These are phyloP conservation scores for Paramecium biaurelia DNA, from an alignment of 73 alveolate genomes.

Conservation along the genomic window DNA sequence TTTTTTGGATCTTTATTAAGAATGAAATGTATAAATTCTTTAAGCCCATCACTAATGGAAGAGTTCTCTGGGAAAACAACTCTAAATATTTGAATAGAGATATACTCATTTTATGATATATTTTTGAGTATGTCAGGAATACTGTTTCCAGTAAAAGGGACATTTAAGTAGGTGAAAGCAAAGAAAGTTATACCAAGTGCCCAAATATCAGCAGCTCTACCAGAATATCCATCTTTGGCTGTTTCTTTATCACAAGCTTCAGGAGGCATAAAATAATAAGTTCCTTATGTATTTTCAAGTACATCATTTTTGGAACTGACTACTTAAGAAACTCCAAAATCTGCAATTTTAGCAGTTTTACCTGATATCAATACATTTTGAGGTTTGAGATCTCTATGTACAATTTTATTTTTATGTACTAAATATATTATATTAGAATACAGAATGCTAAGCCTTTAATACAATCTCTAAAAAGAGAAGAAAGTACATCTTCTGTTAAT, in stretches of 20 bases:
- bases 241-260: slow-evolving; percentile 85
- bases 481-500: slow-evolving; percentile 69
- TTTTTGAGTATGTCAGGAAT: slow-evolving; percentile 80
- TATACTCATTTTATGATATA: slow-evolving; percentile 62
- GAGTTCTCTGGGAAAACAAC: slow-evolving; percentile 67
- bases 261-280: slow-evolving; percentile 96
- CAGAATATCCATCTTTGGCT: slow-evolving; percentile 77
- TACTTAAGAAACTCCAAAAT: slow-evolving; percentile 85
- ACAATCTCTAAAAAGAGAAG: slow-evolving; percentile 74
- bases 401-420: slow-evolving; percentile 89
- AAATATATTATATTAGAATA: not conserved
- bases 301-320: slow-evolving; percentile 73
- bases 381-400: slow-evolving; percentile 97
- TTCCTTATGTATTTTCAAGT: slow-evolving; percentile 86
- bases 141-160: slow-evolving; percentile 86
- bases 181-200: slow-evolving; percentile 93
- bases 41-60: slow-evolving; percentile 74
- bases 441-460: slow-evolving; percentile 77
- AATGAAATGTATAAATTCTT: slow-evolving; percentile 69
- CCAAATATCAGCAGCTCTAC: slow-evolving; percentile 97
- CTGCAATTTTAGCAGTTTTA: slow-evolving; percentile 90
- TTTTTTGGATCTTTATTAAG: slow-evolving; percentile 88
- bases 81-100: not conserved
- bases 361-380: slow-evolving; percentile 90
- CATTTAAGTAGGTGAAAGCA: slow-evolving; percentile 80